Percentiles rank a stretch among this genome's conserved stretches.
Conservation (phyloP, 345 rosid species). For the Eucalyptus microcorys region DNA sequence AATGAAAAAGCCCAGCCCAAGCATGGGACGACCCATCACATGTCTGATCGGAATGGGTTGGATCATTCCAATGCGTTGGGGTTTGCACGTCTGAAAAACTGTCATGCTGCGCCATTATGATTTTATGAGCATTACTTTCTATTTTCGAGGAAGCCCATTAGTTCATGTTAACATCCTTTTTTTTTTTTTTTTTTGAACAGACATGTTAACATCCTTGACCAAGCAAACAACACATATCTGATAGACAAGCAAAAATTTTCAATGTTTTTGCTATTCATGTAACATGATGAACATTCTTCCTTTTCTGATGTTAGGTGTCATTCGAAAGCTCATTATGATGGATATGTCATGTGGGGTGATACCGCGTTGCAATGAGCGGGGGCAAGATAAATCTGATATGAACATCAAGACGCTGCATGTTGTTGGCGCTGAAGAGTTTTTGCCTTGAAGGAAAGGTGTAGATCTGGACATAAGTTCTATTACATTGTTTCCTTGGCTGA, state of each 20-base stretch:
- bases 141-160: too few relatives aligned
- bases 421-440: constrained; percentile 85
- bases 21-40: too few relatives aligned
- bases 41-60: too few relatives aligned
- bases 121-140: too few relatives aligned
- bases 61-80: too few relatives aligned
- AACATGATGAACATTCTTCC: neutral
- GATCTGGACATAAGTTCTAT: neutral
- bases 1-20: too few relatives aligned
- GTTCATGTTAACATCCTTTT: too few relatives aligned
- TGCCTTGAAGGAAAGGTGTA: constrained; percentile 80
- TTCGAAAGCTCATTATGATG: constrained; percentile 89
- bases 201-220: neutral
- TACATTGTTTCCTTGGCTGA: neutral
- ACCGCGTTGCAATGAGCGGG: constrained; percentile 43
- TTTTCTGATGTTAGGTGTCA: constrained; percentile 37
- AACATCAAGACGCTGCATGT: constrained; percentile 53
- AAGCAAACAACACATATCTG: neutral
- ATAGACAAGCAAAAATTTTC: neutral
- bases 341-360: constrained; percentile 81
- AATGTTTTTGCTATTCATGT: neutral
- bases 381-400: constrained; percentile 7
- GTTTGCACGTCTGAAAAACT: too few relatives aligned
- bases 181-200: too few relatives aligned
- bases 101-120: too few relatives aligned